Base-by-base conservation (phyloP, 768 basidiomycete genomes). In the Podaxis sp. region DNA sequence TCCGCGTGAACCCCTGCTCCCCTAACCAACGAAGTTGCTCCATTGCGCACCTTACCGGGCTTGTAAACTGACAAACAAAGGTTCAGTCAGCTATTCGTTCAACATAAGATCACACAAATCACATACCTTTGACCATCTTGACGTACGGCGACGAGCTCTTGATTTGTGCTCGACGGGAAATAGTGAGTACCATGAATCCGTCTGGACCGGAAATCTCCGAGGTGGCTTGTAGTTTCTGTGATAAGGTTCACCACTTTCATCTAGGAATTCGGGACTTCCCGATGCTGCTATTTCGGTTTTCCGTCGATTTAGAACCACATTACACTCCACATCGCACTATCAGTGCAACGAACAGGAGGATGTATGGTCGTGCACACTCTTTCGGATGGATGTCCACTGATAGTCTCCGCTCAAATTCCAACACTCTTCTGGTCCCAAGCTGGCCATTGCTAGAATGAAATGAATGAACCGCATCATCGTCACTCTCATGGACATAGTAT, bases 1-100 rank as follows among this genome's bases (percentile, higher is more conserved):
- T 36, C 42, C n/a, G 44, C 46, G 27, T 52, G 55, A 56, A 47
- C 14, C 23, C 11, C 27, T 55, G 40, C 18, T 48, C 18, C 7
- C 50, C 36, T 47, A 38, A 46, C 18, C 42, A 44, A 44, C 1
- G 0, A 42, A 54, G 9, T 27, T 36, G 32, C 50, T 40, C 47
- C 11, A 21, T 4, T 36, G 63, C 67, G 59, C 69, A 93, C 92
- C 85, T 95, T 95, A 78, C 93, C 93, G 73, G 93, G 87, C 79
- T 95, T 95, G 87, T 92, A 94, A 72, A 95, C 93, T 94, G 64
- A 0, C 63, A 46, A 10, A 0, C 63, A 46, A 10, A 32, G 50
- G 53, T 55, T 55, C 28, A 55, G 47, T 69, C 57, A 72, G 62
- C 14, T 48, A 48, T 36, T 38, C 53, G 27, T 28, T 50, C 25